Evolutionary conservation across 768 basidiomycete genomes (phyloP), one percentile per base, ranked within the genome.

Genomic region (Roridomyces roridus): DNA sequence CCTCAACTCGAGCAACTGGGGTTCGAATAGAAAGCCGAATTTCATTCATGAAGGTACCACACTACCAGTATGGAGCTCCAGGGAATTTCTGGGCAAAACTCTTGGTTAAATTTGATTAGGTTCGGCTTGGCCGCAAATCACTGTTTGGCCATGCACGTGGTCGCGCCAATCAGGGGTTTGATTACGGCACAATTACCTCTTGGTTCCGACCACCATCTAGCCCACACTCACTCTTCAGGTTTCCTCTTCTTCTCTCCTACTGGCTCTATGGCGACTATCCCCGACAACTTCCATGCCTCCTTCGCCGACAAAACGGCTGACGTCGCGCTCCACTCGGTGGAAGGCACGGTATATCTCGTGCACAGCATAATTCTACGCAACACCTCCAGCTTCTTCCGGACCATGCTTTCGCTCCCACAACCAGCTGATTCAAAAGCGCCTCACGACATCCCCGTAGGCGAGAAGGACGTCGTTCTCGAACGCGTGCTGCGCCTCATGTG

Each of bases 281-380:
- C 8, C 20, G 51, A 29, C 12, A 57, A 45, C 45, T 64, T 61
- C 37, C 65, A 71, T 21, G 61, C 81, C 55, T 68, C 71, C 25
- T 77, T 81, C 70, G 67, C 79, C 59, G 71, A 74, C 42, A 65
- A 46, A 21, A 72, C 76, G 23, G 77, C 76, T 9, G 79, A 82
- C 57, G 63, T 80, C 51, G 69, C 78, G 41, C 67, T 83, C 31
- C 73, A 73, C 34, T 74, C 79, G 8, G 63, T 69, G 2, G 80
- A 84, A 51, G 73, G 71, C 9, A 71, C 74, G 3, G 60, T 71
- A 9, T 83, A 84, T 62, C 76, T 73, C 29, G 69, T 83, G 31
- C 74, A 78, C 63, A 77, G 72, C 41, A 55, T 76, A 40, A 72
- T 78, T 31, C 60, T 85, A 34, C 70, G 72, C 31, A 75, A 68